Conservation (phyloP, 306 rosid genomes). For the Cucurbita maxima region DNA sequence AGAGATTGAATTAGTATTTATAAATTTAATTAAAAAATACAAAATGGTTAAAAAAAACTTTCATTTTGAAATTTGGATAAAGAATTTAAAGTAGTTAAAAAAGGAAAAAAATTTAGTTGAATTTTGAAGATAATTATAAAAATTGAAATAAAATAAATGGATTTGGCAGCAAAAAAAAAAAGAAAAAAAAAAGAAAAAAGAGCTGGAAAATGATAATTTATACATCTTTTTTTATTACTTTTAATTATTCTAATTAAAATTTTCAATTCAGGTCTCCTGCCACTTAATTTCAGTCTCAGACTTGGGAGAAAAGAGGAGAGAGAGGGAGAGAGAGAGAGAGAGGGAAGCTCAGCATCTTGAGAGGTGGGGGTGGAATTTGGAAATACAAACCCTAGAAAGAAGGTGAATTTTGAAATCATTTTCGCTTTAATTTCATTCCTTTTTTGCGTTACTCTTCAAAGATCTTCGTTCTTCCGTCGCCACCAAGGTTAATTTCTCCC, state of each 20-base stretch:
- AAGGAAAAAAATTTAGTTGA: too few relatives aligned
- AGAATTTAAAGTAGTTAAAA: too few relatives aligned
- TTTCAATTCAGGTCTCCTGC: background rate
- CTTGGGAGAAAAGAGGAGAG: background rate
- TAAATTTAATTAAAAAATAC: too few relatives aligned
- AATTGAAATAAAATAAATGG: too few relatives aligned
- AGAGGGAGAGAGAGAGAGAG: background rate
- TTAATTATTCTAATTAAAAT: background rate
- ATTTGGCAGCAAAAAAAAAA: too few relatives aligned
- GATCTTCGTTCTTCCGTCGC: slow-evolving; percentile 7
- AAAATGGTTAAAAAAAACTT: too few relatives aligned
- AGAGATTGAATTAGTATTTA: too few relatives aligned
- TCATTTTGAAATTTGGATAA: too few relatives aligned
- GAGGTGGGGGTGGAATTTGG: background rate
- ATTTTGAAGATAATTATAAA: too few relatives aligned
- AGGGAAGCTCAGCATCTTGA: background rate
- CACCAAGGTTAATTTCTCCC: background rate
- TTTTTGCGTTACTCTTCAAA: background rate
- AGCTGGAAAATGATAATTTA: background rate
- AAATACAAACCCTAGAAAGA: slow-evolving; percentile 2
- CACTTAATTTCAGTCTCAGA: slow-evolving; percentile 5
- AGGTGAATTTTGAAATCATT: background rate
- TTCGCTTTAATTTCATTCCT: background rate
- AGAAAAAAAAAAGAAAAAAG: background rate
- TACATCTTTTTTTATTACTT: background rate